A percentile compares a stretch with the other conserved stretches of the same genome.
phyloP scores from a whole-genome alignment of 169 alveolate genomes.

The Plasmodium reichenowi region DNA sequence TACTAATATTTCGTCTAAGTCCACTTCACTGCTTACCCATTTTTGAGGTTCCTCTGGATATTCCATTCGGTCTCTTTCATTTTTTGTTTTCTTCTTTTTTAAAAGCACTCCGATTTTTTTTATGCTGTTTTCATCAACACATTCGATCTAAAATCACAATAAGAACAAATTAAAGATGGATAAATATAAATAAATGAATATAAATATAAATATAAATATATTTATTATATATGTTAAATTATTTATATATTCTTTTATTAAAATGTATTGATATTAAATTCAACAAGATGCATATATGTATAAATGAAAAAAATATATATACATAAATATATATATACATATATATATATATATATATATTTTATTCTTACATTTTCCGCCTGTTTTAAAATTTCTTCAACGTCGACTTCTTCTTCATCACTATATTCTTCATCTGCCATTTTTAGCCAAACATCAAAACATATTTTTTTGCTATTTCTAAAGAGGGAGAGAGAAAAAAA shows the following conservation, averaged over 20 bases:
- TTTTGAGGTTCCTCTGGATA: constrained; percentile 74
- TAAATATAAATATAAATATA: not conserved
- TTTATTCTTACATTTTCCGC: constrained; percentile 53
- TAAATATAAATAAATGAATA: not conserved
- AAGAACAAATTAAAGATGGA: not conserved
- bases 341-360: not conserved
- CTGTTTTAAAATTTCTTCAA: constrained; percentile 68
- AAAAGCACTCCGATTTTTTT: constrained; percentile 57
- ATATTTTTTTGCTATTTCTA: not conserved
- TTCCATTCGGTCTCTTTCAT: constrained; percentile 75
- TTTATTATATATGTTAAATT: not conserved
- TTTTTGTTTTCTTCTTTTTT: constrained; percentile 53
- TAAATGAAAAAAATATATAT: too few relatives aligned
- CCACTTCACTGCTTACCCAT: constrained; percentile 76
- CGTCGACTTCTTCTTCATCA: constrained; percentile 71
- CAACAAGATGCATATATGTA: too few relatives aligned
- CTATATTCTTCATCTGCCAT: constrained; percentile 44
- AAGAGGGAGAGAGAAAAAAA: not conserved
- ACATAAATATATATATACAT: too few relatives aligned
- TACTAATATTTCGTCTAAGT: constrained; percentile 71
- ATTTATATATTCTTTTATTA: not conserved
- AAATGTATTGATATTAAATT: not conserved
- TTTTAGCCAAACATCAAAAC: not conserved
- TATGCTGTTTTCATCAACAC: constrained; percentile 65
- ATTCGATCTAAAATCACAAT: constrained; percentile 28